phyloP scores from a whole-genome alignment of 805 yeast species.

The Teunomyces aglyptinius region DNA sequence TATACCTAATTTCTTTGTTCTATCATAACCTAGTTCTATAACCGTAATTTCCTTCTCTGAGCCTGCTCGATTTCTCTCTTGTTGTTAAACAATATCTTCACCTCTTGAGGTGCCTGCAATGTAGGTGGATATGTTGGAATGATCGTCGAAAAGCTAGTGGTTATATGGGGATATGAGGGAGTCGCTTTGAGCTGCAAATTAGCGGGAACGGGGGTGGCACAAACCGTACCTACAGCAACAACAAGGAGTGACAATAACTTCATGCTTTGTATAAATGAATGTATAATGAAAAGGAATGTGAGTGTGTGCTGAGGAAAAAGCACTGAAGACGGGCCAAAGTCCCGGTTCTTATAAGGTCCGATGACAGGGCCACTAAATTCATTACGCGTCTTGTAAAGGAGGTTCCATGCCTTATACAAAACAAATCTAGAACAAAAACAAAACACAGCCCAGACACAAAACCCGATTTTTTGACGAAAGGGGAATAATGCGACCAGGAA shows the following conservation, averaged over 20 bases:
- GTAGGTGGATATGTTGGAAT: conserved; percentile 20
- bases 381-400: not conserved
- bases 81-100: conserved; percentile 16
- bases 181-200: conserved; percentile 22
- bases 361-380: not conserved
- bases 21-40: not conserved
- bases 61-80: conserved; percentile 11
- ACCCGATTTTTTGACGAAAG: not conserved
- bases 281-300: not conserved
- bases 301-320: not conserved
- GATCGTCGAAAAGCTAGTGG: conserved; percentile 14
- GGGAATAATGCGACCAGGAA: not conserved
- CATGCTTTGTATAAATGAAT: not conserved
- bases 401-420: not conserved
- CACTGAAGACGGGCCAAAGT: not conserved
- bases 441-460: not conserved
- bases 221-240: conserved; percentile 5
- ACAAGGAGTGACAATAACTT: not conserved
- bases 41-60: conserved; percentile 1
- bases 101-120: conserved; percentile 10
- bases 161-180: conserved; percentile 5
- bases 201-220: conserved; percentile 32
- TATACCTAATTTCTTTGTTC: no score
- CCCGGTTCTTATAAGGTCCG: not conserved
- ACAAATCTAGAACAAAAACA: conserved; percentile 1